Conservation (phyloP, 371 early-diverging fungal genomes). For the Mortierella sp. region DNA sequence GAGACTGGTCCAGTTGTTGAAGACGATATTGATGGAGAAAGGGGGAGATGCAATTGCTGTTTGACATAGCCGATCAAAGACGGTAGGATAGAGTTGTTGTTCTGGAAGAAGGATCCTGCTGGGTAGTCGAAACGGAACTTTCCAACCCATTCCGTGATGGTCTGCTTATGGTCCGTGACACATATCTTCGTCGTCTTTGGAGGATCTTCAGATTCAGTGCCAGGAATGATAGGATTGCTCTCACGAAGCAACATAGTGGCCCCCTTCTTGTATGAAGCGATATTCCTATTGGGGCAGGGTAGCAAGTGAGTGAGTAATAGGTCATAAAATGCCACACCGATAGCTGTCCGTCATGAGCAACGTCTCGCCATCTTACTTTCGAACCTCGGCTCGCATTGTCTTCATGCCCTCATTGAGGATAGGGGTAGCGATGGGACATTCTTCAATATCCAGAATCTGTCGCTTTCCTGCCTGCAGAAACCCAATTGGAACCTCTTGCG, state of each 20-base stretch:
- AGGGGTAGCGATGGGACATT: slow-evolving; percentile 70
- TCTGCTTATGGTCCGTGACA: slow-evolving; percentile 52
- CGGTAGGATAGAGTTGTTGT: slow-evolving; percentile 70
- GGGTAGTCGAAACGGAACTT: slow-evolving; percentile 52
- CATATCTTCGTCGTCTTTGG: slow-evolving; percentile 41
- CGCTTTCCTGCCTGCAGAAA: slow-evolving; percentile 64
- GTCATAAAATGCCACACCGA: background rate
- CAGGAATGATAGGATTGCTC: slow-evolving; percentile 55
- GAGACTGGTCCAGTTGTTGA: slow-evolving; percentile 9
- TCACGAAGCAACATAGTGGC: slow-evolving; percentile 68
- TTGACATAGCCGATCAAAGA: slow-evolving; percentile 63
- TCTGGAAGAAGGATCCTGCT: slow-evolving; percentile 74
- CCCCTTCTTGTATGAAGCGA: slow-evolving; percentile 59
- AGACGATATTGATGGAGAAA: slow-evolving; percentile 11
- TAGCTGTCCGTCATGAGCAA: no score
- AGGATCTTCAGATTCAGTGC: slow-evolving; percentile 30
- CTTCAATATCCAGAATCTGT: slow-evolving; percentile 69
- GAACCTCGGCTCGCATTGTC: slow-evolving; percentile 41
- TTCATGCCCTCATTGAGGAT: slow-evolving; percentile 61
- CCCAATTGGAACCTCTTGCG: slow-evolving; percentile 59
- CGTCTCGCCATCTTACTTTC: slow-evolving; percentile 26
- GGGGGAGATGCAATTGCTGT: slow-evolving; percentile 56
- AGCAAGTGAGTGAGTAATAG: background rate
- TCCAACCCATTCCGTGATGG: slow-evolving; percentile 56
- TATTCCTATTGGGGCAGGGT: slow-evolving; percentile 28